phyloP scores from a whole-genome alignment of 345 rosid genomes.

The Leavenworthia alabamica region DNA sequence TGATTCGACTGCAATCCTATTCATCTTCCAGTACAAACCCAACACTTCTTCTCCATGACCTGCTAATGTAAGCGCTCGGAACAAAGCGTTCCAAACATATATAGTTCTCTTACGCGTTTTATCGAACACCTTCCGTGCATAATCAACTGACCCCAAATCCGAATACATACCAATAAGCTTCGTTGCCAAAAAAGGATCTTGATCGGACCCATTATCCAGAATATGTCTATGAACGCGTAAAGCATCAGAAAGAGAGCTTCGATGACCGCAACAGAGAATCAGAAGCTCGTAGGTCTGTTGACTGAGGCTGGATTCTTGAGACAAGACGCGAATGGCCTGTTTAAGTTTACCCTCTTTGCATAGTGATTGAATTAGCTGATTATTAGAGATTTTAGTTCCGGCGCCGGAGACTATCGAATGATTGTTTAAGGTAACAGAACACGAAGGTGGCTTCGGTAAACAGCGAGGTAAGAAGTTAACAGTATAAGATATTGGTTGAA shows the following conservation, averaged over 20 bases:
- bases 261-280: constrained; percentile 55
- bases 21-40: constrained; percentile 60
- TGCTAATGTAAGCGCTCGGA: constrained; percentile 67
- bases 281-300: constrained; percentile 84
- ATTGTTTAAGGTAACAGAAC: constrained; percentile 35
- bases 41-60: constrained; percentile 76
- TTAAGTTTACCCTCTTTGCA: constrained; percentile 68
- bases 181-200: constrained; percentile 89
- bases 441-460: constrained; percentile 27
- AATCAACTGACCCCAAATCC: constrained; percentile 40
- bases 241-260: constrained; percentile 55
- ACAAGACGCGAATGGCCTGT: constrained; percentile 63
- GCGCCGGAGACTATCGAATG: constrained; percentile 26
- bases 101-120: constrained; percentile 64
- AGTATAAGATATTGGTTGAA: constrained; percentile 25
- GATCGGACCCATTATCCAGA: constrained; percentile 60
- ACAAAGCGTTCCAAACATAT: constrained; percentile 80
- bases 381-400: constrained; percentile 29
- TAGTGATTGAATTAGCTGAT: constrained; percentile 50
- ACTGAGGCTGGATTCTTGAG: constrained; percentile 50
- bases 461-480: constrained; percentile 28
- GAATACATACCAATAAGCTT: constrained; percentile 74
- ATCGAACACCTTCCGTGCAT: constrained; percentile 80
- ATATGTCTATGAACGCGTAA: constrained; percentile 57
- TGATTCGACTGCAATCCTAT: constrained; percentile 41